Percentiles rank a stretch among this genome's conserved stretches.
phyloP scores from a whole-genome alignment of 140 eudicot species.

The Artemisia princeps region DNA sequence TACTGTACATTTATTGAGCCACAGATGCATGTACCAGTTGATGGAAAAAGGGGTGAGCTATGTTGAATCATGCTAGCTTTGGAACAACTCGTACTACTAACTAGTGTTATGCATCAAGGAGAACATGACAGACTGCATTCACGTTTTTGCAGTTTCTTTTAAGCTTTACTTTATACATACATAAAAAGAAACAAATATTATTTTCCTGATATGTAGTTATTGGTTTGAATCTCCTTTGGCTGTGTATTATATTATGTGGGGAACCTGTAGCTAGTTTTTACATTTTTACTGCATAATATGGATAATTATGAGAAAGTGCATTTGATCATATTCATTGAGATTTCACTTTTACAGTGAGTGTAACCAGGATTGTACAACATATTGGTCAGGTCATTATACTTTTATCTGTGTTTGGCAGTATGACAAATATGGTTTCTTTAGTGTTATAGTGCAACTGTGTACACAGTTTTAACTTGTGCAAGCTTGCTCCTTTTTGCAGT shows the following conservation, averaged over 20 bases:
- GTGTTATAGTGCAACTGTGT: not conserved
- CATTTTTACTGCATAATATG: slow-evolving; percentile 6
- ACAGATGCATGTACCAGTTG: not conserved
- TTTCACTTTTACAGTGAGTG: not conserved
- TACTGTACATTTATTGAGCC: slow-evolving; percentile 2
- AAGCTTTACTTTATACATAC: slow-evolving; percentile 16
- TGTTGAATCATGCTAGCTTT: slow-evolving; percentile 11
- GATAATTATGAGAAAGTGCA: slow-evolving; percentile 11
- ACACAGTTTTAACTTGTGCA: slow-evolving; percentile 10
- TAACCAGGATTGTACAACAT: slow-evolving; percentile 1
- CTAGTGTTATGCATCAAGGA: slow-evolving; percentile 13
- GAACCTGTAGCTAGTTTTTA: slow-evolving; percentile 9
- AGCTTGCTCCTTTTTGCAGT: not conserved
- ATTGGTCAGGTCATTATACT: no score
- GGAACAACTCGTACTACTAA: slow-evolving; percentile 3
- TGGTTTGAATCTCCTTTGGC: slow-evolving; percentile 2
- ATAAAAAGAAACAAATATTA: not conserved
- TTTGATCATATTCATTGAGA: slow-evolving; percentile 11
- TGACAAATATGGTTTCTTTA: slow-evolving; percentile 5
- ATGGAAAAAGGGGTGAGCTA: not conserved
- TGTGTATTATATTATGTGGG: not conserved
- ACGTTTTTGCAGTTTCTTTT: slow-evolving; percentile 25
- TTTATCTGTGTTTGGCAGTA: not conserved
- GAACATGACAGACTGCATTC: not conserved
- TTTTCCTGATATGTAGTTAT: not conserved